Evolutionary conservation across 2,329 filamentous ascomycete species (phyloP).

Genomic region (Aspergillus texensis): DNA sequence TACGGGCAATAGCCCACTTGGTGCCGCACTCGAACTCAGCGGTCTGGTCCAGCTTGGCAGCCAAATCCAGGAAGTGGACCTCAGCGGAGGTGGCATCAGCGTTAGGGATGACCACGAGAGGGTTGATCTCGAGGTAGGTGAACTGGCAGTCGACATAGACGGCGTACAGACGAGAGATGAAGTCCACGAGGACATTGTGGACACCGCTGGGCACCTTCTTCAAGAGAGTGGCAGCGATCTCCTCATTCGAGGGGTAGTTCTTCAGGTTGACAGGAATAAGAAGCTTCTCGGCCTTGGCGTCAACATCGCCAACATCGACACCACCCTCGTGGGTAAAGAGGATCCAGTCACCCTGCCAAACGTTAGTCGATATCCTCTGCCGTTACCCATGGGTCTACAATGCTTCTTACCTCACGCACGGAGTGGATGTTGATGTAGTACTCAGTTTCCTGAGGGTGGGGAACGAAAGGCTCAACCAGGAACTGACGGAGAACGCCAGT

Average conservation of each 20-base stretch:
- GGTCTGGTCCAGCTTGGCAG: conserved; percentile 98
- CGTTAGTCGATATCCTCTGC: neutral
- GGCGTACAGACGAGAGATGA: conserved; percentile 96
- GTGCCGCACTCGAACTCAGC: conserved; percentile 99
- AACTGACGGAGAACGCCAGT: conserved; percentile 89
- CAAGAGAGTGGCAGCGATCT: conserved; percentile 81
- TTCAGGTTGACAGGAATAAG: conserved; percentile 93
- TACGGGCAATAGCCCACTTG: conserved; percentile 97
- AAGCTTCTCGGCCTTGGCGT: conserved; percentile 98
- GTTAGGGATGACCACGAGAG: conserved; percentile 96
- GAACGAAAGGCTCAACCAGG: conserved; percentile 97
- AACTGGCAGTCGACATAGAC: conserved; percentile 99
- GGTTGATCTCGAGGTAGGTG: conserved; percentile 99
- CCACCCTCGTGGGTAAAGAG: conserved; percentile 99
- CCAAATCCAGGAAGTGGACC: conserved; percentile 97
- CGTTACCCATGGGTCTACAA: too few species aligned
- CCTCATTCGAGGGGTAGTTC: conserved; percentile 93
- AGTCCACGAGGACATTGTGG: conserved; percentile 98
- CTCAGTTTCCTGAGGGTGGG: conserved; percentile 91
- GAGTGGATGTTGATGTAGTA: conserved; percentile 99
- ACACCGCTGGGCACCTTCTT: conserved; percentile 93
- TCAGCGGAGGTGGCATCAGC: conserved; percentile 86
- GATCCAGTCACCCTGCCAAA: conserved; percentile 91
- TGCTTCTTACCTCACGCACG: conserved; percentile 87
- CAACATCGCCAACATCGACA: conserved; percentile 99